phyloP scores from a whole-genome alignment of 1,284 basidiomycete genomes.

The Prillingera fragicola region DNA sequence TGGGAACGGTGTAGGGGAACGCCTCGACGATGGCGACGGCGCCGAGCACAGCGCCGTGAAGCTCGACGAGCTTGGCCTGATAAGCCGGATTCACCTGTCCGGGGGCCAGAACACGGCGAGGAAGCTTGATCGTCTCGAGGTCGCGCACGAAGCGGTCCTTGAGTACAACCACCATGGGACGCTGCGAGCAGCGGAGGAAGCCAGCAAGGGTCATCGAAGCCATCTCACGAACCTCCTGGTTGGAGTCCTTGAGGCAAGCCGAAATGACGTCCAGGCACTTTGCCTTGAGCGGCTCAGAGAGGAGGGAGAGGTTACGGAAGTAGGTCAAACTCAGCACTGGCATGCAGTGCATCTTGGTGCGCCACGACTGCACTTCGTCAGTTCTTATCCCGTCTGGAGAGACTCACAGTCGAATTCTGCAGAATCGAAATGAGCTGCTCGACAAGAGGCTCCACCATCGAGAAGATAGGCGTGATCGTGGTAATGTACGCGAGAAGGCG shows the following conservation, averaged over 20 bases:
- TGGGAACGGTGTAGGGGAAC: constrained; percentile 58
- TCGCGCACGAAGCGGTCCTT: constrained; percentile 76
- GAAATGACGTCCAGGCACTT: constrained; percentile 61
- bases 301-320: constrained; percentile 63
- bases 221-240: constrained; percentile 90
- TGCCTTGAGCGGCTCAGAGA: constrained; percentile 61
- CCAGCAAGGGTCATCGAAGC: constrained; percentile 85
- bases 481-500: constrained; percentile 49
- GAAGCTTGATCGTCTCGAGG: constrained; percentile 61
- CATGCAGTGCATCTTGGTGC: constrained; percentile 51
- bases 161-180: constrained; percentile 76
- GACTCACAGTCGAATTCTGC: constrained; percentile 43
- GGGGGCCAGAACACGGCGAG: constrained; percentile 58
- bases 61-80: constrained; percentile 63
- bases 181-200: constrained; percentile 86
- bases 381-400: neutral
- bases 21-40: constrained; percentile 53
- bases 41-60: constrained; percentile 90
- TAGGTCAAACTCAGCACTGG: constrained; percentile 49
- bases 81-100: constrained; percentile 58
- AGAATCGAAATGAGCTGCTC: constrained; percentile 46
- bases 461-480: constrained; percentile 49
- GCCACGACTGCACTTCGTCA: constrained; percentile 46
- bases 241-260: constrained; percentile 74
- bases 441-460: constrained; percentile 49